Base-by-base conservation (phyloP, 306 rosid genomes). In the Rosa lucieae region DNA sequence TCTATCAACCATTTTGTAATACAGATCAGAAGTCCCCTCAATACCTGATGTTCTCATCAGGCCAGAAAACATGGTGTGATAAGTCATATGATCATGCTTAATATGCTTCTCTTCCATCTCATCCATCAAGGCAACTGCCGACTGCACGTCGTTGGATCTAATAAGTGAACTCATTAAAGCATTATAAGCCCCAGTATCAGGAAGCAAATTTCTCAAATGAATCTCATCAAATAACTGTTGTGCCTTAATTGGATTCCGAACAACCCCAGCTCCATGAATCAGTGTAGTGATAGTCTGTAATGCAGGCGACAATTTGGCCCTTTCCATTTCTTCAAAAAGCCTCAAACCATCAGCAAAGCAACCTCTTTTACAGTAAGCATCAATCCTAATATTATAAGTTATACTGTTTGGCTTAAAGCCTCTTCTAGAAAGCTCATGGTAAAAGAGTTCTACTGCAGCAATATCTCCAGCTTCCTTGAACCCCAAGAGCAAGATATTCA, bases 201-300 rank as follows among this genome's bases (percentile, higher is more conserved):
- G 91, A 67, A 46, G 75, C 58, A 95, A 82, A 39, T 88, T 87
- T 72, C 97, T 88, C 71, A 68, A 61, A 65, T 77, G 58, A 85
- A 91, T 89, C 82, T 91, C 97, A 42, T 88, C 83, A 68, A 95
- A 92, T 46, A 92, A 76, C 55, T 89, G 87, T 61, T 79, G 61
- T 5, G 97, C 98, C 86, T 86, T 92, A 8, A 81, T 77, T 48
- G 48, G 56, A 77, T 95, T 90, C 67, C 84, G 86, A 68, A 80
- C 93, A 77, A 95, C 32, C 73, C 99, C 99, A 15, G 97, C 97
- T 70, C 98, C 99, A 73, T 95, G 99, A 79, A 95, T 92, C 85
- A 95, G 76, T 32, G 99, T 95, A 46, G 99, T 95, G 37, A 95
- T 85, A 12, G 88, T 90, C 80, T 90, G 92, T 58, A 92, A 35